phyloP scores from a whole-genome alignment of 495 filamentous ascomycete species.

The Alectoria sarmentosa region DNA sequence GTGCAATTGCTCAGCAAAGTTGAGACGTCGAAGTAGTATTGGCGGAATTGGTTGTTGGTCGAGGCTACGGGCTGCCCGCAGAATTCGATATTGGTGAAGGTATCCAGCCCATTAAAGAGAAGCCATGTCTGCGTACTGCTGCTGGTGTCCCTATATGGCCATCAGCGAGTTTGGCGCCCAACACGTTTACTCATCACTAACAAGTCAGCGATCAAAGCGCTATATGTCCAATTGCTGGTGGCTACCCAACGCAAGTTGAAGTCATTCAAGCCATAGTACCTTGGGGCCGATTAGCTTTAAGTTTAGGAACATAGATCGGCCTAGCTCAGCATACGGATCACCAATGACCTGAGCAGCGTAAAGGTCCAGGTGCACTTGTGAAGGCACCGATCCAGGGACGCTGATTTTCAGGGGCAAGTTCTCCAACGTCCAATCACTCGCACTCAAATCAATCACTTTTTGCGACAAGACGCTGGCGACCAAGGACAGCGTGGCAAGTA shows the following conservation, averaged over 20 bases:
- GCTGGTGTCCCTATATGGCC: neutral
- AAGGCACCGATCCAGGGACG: slow-evolving; percentile 54
- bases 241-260: slow-evolving; percentile 57
- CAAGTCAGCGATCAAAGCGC: slow-evolving; percentile 41
- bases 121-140: slow-evolving; percentile 38
- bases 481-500: neutral
- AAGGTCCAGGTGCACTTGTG: slow-evolving; percentile 57
- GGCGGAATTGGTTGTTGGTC: slow-evolving; percentile 66
- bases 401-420: slow-evolving; percentile 46
- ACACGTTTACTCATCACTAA: slow-evolving; percentile 27
- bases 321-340: slow-evolving; percentile 41
- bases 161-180: neutral
- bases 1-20: slow-evolving; percentile 42
- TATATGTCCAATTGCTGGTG: slow-evolving; percentile 59
- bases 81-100: slow-evolving; percentile 54
- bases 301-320: neutral
- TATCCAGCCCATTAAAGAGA: slow-evolving; percentile 61
- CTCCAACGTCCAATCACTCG: slow-evolving; percentile 48
- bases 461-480: slow-evolving; percentile 23
- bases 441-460: slow-evolving; percentile 45
- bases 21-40: slow-evolving; percentile 62
- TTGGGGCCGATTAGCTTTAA: slow-evolving; percentile 20
- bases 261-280: slow-evolving; percentile 52
- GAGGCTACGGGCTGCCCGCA: slow-evolving; percentile 54
- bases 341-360: slow-evolving; percentile 45